Evolutionary conservation across 2,329 filamentous ascomycete genomes (phyloP), one percentile per base, ranked within the genome.

Genomic region (Aspergillus fumigatus): DNA sequence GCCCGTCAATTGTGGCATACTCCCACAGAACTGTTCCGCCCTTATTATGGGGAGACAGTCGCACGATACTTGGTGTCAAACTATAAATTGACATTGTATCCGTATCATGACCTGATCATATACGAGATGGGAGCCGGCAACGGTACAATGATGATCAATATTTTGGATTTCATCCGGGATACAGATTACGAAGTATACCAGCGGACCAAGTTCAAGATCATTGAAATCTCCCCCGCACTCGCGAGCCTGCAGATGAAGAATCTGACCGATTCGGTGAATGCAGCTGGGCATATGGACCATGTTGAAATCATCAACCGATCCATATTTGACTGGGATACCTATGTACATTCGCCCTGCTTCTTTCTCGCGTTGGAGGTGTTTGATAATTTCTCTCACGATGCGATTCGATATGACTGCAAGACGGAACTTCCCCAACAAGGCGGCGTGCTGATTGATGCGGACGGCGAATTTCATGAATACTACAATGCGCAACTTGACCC

Each of bases 71-170:
- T 99, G 48, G 87, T 97, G 64, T 88, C 90, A 64, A 97, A 99
- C 78, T 99, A 99, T 82, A 92, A 94, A 72, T 85, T 97, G 71
- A 90, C 90, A 48, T 85, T 91, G 55, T 97, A 94, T 72, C 94
- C 94, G 2, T 97, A 97, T 79, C 88, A 97, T 75, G 94, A 99
- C 75, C 84, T 99, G 52, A 90, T 96, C 67, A 95, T 99, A 73
- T 99, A 97, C 82, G 94, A 99, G 74, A 96, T 99, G 89, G 94
- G 94, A 52, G 94, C 94, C 41, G 94, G 94, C 66, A 93, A 96
- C 67, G 94, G 94, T 60, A 99, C 95, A 0, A 84, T 99, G 70
- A 99, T 99, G 94, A 82, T 94, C 70, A 99, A 99, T 74, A 92
- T 99, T 56, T 83, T 99, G 59, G 93, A 99, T 79, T 96, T 95